Evolutionary conservation across 75 land plant genomes (phyloP), one percentile per base, ranked within the genome.

Genomic region (Adiantum capillusveneris): DNA sequence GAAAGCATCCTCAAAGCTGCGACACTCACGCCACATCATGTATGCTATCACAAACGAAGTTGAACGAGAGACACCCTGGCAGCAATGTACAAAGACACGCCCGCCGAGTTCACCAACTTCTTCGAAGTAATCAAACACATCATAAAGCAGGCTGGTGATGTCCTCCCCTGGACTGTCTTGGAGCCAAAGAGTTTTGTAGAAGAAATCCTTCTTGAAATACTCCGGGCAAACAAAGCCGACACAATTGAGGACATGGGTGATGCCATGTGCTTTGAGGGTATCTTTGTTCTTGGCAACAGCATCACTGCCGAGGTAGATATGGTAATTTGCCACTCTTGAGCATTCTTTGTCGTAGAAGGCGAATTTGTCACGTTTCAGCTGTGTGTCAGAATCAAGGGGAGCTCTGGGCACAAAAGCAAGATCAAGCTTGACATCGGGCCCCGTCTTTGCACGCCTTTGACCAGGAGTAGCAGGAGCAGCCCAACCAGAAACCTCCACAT

Each of bases 51-150:
- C 83, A 29, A 81, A 39, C 14, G 82, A 56, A 0, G 82, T 63
- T 1, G 83, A 81, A 16, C 83, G 41, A 1, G 83, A 81, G 16
- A 68, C 73, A 9, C 83, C 83, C 42, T 67, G 62, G 29, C 62
- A 64, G 27, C 83, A 81, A 58, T 81, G 83, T 27, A 81, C 83
- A 30, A 81, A 62, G 24, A 79, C 83, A 1, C 77, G 62, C 6
- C 79, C 80, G 11, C 58, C 77, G n/a, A 26, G 61, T 41, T 56
- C 48, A 18, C 66, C 36, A 1, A 72, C 83, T 12, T 53, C 70
- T 53, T 81, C 83, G 26, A 81, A 63, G 66, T 62, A 81, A 50
- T 81, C 83, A 43, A 81, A 81, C 11, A 75, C 83, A 13, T 79
- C 73, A 37, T 81, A 81, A 0, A 81, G 42, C 13, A 81, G 49